phyloP scores from a whole-genome alignment of 2,329 filamentous ascomycete genomes.

The Colletotrichum lindemuthianum region DNA sequence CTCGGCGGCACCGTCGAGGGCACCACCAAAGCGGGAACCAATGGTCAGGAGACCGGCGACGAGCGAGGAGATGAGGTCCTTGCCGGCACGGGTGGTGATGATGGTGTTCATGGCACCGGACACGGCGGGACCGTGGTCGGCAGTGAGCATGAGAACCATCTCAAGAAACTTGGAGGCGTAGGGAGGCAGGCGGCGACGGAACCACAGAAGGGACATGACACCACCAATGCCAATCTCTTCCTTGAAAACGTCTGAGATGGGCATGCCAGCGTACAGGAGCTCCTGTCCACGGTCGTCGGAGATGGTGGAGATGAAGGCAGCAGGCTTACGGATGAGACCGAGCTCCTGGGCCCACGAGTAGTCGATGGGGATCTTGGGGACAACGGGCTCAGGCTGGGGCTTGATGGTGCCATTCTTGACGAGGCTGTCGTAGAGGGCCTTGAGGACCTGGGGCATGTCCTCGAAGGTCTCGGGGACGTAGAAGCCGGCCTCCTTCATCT shows the following conservation, averaged over 20 bases:
- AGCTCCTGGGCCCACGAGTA: constrained; percentile 99
- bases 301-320: constrained; percentile 99
- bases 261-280: constrained; percentile 98
- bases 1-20: constrained; percentile 95
- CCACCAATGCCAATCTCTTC: constrained; percentile 99
- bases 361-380: constrained; percentile 99
- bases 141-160: constrained; percentile 99
- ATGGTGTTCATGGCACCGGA: constrained; percentile 99
- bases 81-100: constrained; percentile 98
- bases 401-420: constrained; percentile 86
- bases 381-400: constrained; percentile 86
- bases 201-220: constrained; percentile 99
- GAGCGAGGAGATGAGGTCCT: constrained; percentile 95
- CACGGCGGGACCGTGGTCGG: constrained; percentile 97
- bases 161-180: constrained; percentile 99
- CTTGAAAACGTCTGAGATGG: constrained; percentile 99
- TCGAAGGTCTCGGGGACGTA: constrained; percentile 96
- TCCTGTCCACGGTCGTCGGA: constrained; percentile 99
- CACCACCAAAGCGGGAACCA: constrained; percentile 97
- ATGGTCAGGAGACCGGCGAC: constrained; percentile 98
- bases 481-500: constrained; percentile 95
- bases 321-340: constrained; percentile 98
- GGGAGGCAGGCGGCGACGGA: constrained; percentile 94
- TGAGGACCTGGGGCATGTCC: constrained; percentile 84
- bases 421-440: constrained; percentile 86